A percentile compares a stretch with the other conserved stretches of the same genome.
Conservation (phyloP, 1,139 yeast species). For the Meyerozyma carpophila region DNA sequence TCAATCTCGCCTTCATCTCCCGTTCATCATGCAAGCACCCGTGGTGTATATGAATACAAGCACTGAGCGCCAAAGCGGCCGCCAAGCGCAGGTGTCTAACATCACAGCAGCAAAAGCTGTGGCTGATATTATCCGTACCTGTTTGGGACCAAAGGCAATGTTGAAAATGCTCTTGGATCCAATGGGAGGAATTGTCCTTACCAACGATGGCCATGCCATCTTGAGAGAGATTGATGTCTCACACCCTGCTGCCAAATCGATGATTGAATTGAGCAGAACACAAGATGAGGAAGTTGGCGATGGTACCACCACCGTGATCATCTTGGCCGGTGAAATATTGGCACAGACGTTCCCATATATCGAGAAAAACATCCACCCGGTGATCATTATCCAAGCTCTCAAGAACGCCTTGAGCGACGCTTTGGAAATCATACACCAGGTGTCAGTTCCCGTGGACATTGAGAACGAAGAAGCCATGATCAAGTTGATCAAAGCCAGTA, state of each 20-base stretch:
- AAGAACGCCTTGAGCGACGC: conserved; percentile 91
- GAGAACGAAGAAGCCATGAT: conserved; percentile 84
- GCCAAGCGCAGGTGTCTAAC: conserved; percentile 94
- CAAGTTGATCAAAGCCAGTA: conserved; percentile 80
- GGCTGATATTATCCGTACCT: conserved; percentile 93
- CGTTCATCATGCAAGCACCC: conserved; percentile 40
- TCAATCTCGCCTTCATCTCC: conserved; percentile 1
- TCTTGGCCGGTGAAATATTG: conserved; percentile 91
- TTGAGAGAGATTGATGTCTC: conserved; percentile 86
- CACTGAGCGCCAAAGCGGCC: conserved; percentile 91
- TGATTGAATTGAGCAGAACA: conserved; percentile 95
- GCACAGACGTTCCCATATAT: conserved; percentile 93
- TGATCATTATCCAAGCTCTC: conserved; percentile 88
- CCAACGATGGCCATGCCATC: conserved; percentile 97
- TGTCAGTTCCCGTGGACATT: conserved; percentile 80
- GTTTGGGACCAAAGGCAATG: conserved; percentile 99
- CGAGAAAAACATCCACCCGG: conserved; percentile 96
- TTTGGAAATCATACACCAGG: conserved; percentile 76
- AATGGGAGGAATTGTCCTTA: conserved; percentile 96
- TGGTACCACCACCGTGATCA: conserved; percentile 95
- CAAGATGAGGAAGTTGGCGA: conserved; percentile 99
- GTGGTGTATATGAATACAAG: conserved; percentile 63
- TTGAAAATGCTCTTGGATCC: conserved; percentile 96
- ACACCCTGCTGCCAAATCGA: conserved; percentile 97
- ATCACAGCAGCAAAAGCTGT: conserved; percentile 99